These are phyloP conservation scores for Xylaria scruposa DNA, from an alignment of 495 filamentous ascomycete species.

Conservation along the genomic window DNA sequence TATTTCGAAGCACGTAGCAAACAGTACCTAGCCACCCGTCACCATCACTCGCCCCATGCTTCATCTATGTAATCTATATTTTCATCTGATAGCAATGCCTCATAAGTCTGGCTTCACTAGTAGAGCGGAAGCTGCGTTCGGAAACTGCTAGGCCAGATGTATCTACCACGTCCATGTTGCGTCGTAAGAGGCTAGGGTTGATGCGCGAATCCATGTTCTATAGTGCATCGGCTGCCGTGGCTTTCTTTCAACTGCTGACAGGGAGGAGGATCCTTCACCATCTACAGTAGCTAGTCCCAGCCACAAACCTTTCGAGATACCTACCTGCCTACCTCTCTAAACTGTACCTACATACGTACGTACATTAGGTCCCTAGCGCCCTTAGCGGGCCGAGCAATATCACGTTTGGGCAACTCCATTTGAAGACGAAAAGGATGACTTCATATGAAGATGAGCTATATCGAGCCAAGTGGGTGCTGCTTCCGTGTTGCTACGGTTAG, in stretches of 20 bases:
- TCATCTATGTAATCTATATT: not conserved
- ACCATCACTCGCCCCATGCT: slow-evolving; percentile 14
- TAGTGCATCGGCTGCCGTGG: slow-evolving; percentile 21
- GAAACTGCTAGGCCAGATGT: not conserved
- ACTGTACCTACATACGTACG: too few species aligned
- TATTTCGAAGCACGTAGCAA: not conserved
- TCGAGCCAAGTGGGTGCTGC: not conserved
- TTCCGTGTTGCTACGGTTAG: not conserved
- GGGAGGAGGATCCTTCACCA: slow-evolving; percentile 25
- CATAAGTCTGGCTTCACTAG: not conserved
- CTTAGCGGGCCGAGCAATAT: not conserved
- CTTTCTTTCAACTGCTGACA: slow-evolving; percentile 20
- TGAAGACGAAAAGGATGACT: not conserved
- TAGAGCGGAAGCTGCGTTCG: not conserved
- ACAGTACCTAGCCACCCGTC: not conserved
- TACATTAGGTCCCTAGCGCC: not conserved
- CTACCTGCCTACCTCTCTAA: not conserved
- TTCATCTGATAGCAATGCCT: not conserved
- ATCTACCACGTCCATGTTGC: not conserved
- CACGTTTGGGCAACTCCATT: not conserved
- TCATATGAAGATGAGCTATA: not conserved
- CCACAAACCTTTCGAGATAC: not conserved
- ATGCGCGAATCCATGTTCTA: slow-evolving; percentile 28
- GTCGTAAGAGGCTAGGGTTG: slow-evolving; percentile 23
- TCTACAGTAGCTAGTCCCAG: slow-evolving; percentile 11